Conservation (phyloP, 345 rosid genomes). For the Bruguiera parviflora region DNA sequence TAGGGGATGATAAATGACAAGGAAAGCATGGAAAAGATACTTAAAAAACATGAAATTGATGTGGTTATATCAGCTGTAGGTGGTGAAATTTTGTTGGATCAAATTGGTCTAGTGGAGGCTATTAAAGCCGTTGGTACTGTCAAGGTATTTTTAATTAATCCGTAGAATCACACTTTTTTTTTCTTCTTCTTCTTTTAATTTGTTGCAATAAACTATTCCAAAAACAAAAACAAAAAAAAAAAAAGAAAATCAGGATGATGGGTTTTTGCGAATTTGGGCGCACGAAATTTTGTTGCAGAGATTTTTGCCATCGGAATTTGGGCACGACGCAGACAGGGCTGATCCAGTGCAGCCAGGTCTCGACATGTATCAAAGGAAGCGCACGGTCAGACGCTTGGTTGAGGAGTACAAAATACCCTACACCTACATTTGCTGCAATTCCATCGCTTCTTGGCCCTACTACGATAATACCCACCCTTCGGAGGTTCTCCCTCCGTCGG, state of each 20-base stretch:
- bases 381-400: conserved; percentile 35
- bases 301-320: conserved; percentile 71
- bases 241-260: too few relatives aligned
- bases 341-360: conserved; percentile 68
- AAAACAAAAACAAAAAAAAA: too few relatives aligned
- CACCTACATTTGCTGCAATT: conserved; percentile 72
- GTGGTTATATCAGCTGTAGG: conserved; percentile 56
- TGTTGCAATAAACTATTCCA: too few relatives aligned
- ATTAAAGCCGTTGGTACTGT: conserved; percentile 52
- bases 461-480: conserved; percentile 57
- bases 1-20: conserved; percentile 45
- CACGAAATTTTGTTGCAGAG: conserved; percentile 32
- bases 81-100: conserved; percentile 37
- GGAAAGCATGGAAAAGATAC: conserved; percentile 43
- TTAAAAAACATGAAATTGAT: conserved; percentile 51
- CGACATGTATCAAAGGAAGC: conserved; percentile 47
- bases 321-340: conserved; percentile 63
- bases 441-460: conserved; percentile 82
- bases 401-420: conserved; percentile 42
- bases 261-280: too few relatives aligned
- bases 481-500: conserved; percentile 58
- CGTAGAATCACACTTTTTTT: too few relatives aligned
- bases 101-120: conserved; percentile 43
- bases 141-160: conserved; percentile 34
- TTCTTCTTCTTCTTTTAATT: too few relatives aligned